phyloP scores from a whole-genome alignment of 352 stramenopile genomes.

The Phytophthora crassamura region DNA sequence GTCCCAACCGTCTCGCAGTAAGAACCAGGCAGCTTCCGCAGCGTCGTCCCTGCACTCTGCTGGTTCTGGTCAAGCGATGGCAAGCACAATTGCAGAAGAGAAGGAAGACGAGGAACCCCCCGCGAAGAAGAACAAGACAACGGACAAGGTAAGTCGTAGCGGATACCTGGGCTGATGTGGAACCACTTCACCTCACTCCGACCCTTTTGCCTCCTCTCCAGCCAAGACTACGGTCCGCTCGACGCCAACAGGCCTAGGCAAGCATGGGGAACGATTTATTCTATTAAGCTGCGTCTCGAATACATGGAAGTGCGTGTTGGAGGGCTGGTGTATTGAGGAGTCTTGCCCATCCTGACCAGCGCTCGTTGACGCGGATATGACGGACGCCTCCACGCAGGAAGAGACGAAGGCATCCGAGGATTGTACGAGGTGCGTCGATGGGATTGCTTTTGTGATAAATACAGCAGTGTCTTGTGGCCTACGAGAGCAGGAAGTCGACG shows the following conservation, averaged over 20 bases:
- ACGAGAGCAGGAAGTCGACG: slow-evolving; percentile 54
- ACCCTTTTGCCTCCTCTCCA: slow-evolving; percentile 9
- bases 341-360: slow-evolving; percentile 27
- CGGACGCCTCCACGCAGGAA: slow-evolving; percentile 17
- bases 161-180: background rate
- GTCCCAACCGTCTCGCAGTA: too few relatives aligned
- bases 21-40: too few relatives aligned
- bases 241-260: slow-evolving; percentile 14
- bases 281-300: slow-evolving; percentile 16
- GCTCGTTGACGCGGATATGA: slow-evolving; percentile 16
- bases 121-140: slow-evolving; percentile 18
- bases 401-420: slow-evolving; percentile 23
- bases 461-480: slow-evolving; percentile 26
- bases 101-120: slow-evolving; percentile 15
- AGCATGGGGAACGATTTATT: slow-evolving; percentile 7
- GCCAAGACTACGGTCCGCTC: slow-evolving; percentile 23
- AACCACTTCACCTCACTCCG: background rate
- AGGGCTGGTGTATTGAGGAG: slow-evolving; percentile 4
- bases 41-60: slow-evolving; percentile 14
- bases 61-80: background rate
- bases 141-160: slow-evolving; percentile 25
- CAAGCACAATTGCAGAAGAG: slow-evolving; percentile 25
- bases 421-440: slow-evolving; percentile 4
- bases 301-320: slow-evolving; percentile 7
- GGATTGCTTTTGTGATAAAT: slow-evolving; percentile 25